phyloP scores from a whole-genome alignment of 352 stramenopile genomes.

The Phytopythium chamaehyphon region DNA sequence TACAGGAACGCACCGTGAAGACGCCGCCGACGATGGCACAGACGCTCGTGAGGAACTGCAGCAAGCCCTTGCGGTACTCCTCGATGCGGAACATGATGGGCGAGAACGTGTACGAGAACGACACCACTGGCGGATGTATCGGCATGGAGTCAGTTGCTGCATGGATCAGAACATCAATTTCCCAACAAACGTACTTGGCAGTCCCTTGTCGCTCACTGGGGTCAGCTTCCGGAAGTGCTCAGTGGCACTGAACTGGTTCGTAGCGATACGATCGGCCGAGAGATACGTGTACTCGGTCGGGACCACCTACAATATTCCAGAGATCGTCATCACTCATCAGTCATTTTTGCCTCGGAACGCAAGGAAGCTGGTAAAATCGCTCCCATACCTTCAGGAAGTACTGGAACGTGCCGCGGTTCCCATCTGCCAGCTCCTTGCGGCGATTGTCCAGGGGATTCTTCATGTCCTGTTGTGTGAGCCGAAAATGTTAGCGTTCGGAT shows the following conservation, averaged over 20 bases:
- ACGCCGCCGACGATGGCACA: conserved; percentile 91
- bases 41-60: conserved; percentile 90
- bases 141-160: too few relatives aligned
- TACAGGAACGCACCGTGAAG: conserved; percentile 68
- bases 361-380: not conserved
- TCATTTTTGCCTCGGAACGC: not conserved
- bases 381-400: conserved; percentile 79
- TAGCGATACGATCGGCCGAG: conserved; percentile 82
- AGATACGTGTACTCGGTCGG: conserved; percentile 94
- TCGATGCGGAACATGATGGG: conserved; percentile 96
- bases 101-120: conserved; percentile 97
- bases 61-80: conserved; percentile 86
- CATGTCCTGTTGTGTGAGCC: conserved; percentile 49
- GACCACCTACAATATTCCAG: conserved; percentile 81
- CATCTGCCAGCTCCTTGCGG: conserved; percentile 44
- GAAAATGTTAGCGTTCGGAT: not conserved
- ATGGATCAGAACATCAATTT: too few relatives aligned
- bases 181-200: conserved; percentile 62
- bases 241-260: conserved; percentile 98
- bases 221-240: conserved; percentile 92
- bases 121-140: conserved; percentile 73
- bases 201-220: conserved; percentile 81
- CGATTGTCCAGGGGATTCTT: conserved; percentile 76
- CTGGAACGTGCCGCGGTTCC: conserved; percentile 67
- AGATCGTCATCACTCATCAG: not conserved